Evolutionary conservation across 2,329 filamentous ascomycete genomes (phyloP), one percentile per base, ranked within the genome.

Genomic region (Monilinia aucupariae): DNA sequence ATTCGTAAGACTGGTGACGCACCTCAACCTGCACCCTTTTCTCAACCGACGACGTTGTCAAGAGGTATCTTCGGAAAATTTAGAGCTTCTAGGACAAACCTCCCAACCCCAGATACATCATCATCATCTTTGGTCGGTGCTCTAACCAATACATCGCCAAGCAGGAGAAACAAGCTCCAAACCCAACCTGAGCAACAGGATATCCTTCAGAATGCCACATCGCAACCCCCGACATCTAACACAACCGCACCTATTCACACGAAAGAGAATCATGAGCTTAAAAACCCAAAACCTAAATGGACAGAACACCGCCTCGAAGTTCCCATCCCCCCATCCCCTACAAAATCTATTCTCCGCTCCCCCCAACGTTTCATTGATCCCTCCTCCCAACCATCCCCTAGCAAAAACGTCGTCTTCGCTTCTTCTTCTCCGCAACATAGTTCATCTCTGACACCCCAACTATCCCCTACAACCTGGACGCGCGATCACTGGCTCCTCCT

Each of bases 271-370:
- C 61, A 47, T 32, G 30, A 32, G 3, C 32, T 59, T 4, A 41
- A 55, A 15, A 64, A 59, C 7, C 66, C 65, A 6, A 68, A 64
- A n/a, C 60, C 66, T 13, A 68, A 72, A 65, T 72, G 71, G 71
- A 66, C 67, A 1, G 62, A 71, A 64, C 65, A 62, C 0, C 62
- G 47, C 15, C 64, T 67, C 7, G 47, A 54, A 55, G 39, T 49
- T 22, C 63, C 55, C 6, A 63, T 52, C n/a, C 12, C 63, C 13
- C 53, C 51, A 20, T 73, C 72, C 15, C 70, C 72, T 4, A 69
- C 70, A 13, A 74, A 74, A 67, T 73, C 72, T 1, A 71, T 70
- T 50, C 66, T 74, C 12, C 69, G 70, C 51, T 71, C 71, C 8
- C 72, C 70, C 1, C 61, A 69, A 22, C 72, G 71, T 50, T 67